Evolutionary conservation across 148 eudicot genomes (phyloP), one percentile per base, ranked within the genome.

Genomic region (Beta vulgaris): DNA sequence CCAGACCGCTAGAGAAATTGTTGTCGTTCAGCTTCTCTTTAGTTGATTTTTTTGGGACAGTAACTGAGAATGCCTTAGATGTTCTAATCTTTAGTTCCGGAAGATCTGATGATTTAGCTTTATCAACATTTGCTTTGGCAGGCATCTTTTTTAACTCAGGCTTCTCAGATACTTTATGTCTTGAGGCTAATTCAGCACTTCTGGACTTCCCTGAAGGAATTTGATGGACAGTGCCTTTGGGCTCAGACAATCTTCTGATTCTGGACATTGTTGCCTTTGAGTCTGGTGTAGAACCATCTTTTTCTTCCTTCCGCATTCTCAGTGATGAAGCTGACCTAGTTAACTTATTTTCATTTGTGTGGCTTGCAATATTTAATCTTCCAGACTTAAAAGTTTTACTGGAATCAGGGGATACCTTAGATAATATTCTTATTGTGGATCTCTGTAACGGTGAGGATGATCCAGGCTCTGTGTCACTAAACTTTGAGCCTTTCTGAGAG

Each of bases 401-500:
- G 61, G 88, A 60, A 79, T 82, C 89, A 78, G 76, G 71, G 28
- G 90, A 84, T 74, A 79, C 83, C 79, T 71, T 76, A 10, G 93
- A 78, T 77, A 79, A 55, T 40, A 86, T 76, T 86, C 90, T 83
- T 51, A 91, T 28, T 58, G 91, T 96, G 63, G 99, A 92, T 74
- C 98, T 88, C 81, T 96, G 99, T 44, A 96, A 80, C 43, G 99
- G 98, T 73, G 99, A 96, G 29, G 90, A 87, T 69, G 97, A 85
- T 28, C 98, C 98, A 37, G 97, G 93, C 69, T 91, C 98, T 61
- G 91, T 75, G 77, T 96, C 99, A 71, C 91, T 91, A 78, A 96
- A 96, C 82, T 92, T 96, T 46, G 94, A 89, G 75, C 94, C 91
- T 85, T 84, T 85, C 51, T 83, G 86, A 80, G 92, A 84, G 59